Percentiles rank a stretch among this genome's conserved stretches.
Conservation (phyloP, 805 yeast species). For the Monosporozyma unispora region DNA sequence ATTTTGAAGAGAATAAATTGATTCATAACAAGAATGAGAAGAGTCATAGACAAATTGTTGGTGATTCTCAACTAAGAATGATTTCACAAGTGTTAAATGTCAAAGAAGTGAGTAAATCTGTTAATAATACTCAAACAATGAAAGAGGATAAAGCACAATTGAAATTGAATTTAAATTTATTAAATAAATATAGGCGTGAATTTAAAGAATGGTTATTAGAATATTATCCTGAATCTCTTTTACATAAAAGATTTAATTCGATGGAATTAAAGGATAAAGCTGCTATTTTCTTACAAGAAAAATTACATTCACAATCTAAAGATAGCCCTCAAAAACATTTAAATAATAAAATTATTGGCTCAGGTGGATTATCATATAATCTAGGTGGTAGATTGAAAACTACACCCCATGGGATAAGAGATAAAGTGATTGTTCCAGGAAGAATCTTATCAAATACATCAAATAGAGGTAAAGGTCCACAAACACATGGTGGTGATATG, state of each 20-base stretch:
- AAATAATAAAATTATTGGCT: slow-evolving; percentile 40
- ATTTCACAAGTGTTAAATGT: slow-evolving; percentile 6
- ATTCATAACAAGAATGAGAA: slow-evolving; percentile 2
- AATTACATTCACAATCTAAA: background rate
- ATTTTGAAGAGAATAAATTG: slow-evolving; percentile 2
- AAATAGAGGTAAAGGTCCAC: slow-evolving; percentile 5
- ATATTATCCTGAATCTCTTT: slow-evolving; percentile 38
- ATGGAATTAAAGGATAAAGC: slow-evolving; percentile 33
- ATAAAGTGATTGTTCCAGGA: slow-evolving; percentile 54
- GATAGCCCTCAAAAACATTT: background rate
- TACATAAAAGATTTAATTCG: slow-evolving; percentile 22
- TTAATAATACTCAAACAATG: background rate
- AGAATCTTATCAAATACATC: slow-evolving; percentile 34
- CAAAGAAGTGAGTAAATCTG: background rate
- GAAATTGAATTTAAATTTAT: background rate
- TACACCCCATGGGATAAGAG: slow-evolving; percentile 60
- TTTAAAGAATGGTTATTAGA: slow-evolving; percentile 48
- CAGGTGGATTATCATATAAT: slow-evolving; percentile 68
- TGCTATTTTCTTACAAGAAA: slow-evolving; percentile 30
- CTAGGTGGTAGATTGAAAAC: slow-evolving; percentile 59
- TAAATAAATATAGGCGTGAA: slow-evolving; percentile 32
- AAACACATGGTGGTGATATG: slow-evolving; percentile 33
- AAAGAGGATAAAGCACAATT: background rate
- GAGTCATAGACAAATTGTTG: background rate
- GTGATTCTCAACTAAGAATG: slow-evolving; percentile 7